phyloP scores from a whole-genome alignment of 2,329 filamentous ascomycete species.

The Teratosphaeria gauchensis region DNA sequence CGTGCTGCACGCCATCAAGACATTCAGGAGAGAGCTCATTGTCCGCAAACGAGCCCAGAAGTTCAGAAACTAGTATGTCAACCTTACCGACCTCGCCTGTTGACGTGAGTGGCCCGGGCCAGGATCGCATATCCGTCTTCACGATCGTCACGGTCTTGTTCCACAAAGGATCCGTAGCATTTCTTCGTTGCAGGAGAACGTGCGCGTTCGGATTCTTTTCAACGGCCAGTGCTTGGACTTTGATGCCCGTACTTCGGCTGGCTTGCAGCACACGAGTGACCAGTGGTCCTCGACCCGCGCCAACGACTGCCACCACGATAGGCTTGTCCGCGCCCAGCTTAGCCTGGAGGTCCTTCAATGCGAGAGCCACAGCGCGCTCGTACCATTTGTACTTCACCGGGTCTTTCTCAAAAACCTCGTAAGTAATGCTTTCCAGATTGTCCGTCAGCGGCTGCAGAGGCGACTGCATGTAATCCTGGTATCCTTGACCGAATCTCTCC shows the following conservation, averaged over 20 bases:
- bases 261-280: constrained; percentile 80
- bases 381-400: constrained; percentile 98
- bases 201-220: constrained; percentile 99
- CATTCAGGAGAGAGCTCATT: constrained; percentile 97
- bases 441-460: constrained; percentile 90
- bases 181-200: constrained; percentile 81
- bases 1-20: constrained; percentile 86
- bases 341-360: constrained; percentile 70
- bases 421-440: constrained; percentile 93
- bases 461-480: constrained; percentile 92
- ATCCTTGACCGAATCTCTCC: constrained; percentile 59
- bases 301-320: constrained; percentile 83
- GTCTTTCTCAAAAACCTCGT: constrained; percentile 97
- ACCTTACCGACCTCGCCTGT: constrained; percentile 48
- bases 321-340: constrained; percentile 59
- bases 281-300: constrained; percentile 83
- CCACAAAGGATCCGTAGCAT: constrained; percentile 62
- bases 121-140: constrained; percentile 94
- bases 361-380: constrained; percentile 70
- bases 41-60: constrained; percentile 90
- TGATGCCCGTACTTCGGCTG: constrained; percentile 63
- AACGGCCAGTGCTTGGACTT: constrained; percentile 80
- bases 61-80: constrained; percentile 88
- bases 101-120: constrained; percentile 57
- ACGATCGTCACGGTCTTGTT: constrained; percentile 70